Base-by-base conservation (phyloP, 2,329 filamentous ascomycete species). In the Colletotrichum kahawae region DNA sequence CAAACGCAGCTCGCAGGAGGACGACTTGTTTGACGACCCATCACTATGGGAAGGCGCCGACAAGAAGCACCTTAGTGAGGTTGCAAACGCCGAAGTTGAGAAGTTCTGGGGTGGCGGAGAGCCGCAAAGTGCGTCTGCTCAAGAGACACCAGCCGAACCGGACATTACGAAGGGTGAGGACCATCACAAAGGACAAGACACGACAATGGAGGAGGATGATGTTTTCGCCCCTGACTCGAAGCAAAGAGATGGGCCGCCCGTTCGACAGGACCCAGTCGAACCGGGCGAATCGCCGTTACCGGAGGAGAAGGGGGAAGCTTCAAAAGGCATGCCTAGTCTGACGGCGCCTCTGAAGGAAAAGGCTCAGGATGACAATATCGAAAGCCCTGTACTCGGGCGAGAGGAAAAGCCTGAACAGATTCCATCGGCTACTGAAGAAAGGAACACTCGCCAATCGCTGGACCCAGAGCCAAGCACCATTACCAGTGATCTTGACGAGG, bases 1-100 rank as follows among this genome's bases (percentile, higher is more conserved):
- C 77, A 85, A 85, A 76, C 82, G 84, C 76, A 79, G 82, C 43
- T 71, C 82, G 14, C 80, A 79, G 64, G 83, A 84, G 16, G 85
- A 88, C 59, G 86, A 88, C 77, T 78, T 86, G 34, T 86, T 88
- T 79, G 85, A 89, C 76, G 85, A 88, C 77, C 81, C 85, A 66
- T 81, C 83, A 18, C 79, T 87, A 31, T 87, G 86, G 86, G 85
- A 89, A 78, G 84, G 84, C 29, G 82, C 83, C 14, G 84, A 88
- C 59, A 83, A 83, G 75, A 86, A 83, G 74, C 76, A 76, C 9
- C 48, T 84, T 18, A 48, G 65, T 36, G 71, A 77, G 48, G 77
- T 71, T 36, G 71, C 51, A 78, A 74, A 54, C 67, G 78, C 51
- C 66, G 80, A 80, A 43, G 77, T 80, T 68, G 82, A 81, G 66